Evolutionary conservation across 2,329 filamentous ascomycete species (phyloP), one percentile per base, ranked within the genome.

Genomic region (Madurella mycetomatis): DNA sequence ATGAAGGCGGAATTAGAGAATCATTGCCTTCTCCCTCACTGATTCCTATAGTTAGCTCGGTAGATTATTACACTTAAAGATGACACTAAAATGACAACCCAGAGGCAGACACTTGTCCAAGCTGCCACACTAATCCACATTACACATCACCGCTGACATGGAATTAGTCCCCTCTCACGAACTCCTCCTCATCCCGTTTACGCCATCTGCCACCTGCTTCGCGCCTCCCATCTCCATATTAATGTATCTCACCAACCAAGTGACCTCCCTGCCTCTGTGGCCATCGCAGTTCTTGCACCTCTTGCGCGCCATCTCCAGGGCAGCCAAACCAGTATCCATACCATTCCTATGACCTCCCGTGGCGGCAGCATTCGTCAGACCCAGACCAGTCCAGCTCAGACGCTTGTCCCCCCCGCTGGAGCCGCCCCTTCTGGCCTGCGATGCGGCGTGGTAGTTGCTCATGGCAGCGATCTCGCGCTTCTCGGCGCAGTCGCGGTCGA

Each of bases 401-500:
- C 72, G 65, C 59, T 69, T 70, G 34, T 51, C 60, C 49, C 34
- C 25, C 4, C 53, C 60, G 51, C 34, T 11, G 11, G 13, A 15
- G 34, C 11, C 9, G 34, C 62, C 62, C 47, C 64, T 65, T 30
- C 56, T 58, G 42, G 53, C 49, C 13, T 56, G 54, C 17, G 59
- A 56, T 4, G 68, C 62, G 3, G 57, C 51, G 30, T 61, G 48
- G 54, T 69, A 67, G 53, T 66, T 67, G 4, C 66, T 64, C 60
- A 74, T 68, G 52, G 71, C 72, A 0, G 70, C 68, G 40, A 74
- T 67, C 64, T 74, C 72, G 44, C 72, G 70, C 64, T 69, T 70
- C 63, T 75, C 73, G 39, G 69, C 72, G 30, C 70, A 62, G 52
- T 74, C 71, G 45, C 70, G 67, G 60, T 75, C 72, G 34, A 75